Evolutionary conservation across 2,329 filamentous ascomycete genomes (phyloP).

Genomic region (Alternaria gaisen): DNA sequence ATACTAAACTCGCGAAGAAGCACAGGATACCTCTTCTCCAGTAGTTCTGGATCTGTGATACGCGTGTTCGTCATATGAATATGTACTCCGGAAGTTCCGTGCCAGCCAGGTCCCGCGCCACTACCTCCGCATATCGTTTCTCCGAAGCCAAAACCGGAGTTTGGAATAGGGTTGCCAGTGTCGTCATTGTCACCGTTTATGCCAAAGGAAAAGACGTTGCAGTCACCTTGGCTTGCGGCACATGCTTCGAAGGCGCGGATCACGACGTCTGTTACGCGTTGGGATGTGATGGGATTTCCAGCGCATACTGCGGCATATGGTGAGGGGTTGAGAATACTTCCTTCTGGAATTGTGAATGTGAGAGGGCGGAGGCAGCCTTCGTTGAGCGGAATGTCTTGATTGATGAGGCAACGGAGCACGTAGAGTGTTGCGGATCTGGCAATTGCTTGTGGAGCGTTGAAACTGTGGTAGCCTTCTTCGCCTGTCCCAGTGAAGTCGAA

Average conservation of each 20-base stretch:
- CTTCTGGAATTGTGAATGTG: constrained; percentile 36
- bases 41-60: constrained; percentile 49
- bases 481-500: constrained; percentile 56
- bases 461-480: constrained; percentile 43
- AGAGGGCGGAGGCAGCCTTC: constrained; percentile 45
- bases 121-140: constrained; percentile 51
- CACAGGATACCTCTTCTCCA: constrained; percentile 49
- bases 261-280: constrained; percentile 46
- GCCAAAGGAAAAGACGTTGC: constrained; percentile 45
- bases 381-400: constrained; percentile 45
- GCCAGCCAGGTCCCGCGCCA: constrained; percentile 45
- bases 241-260: constrained; percentile 42
- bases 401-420: constrained; percentile 41
- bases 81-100: constrained; percentile 46
- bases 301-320: constrained; percentile 38
- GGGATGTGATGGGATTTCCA: constrained; percentile 43
- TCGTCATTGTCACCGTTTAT: constrained; percentile 31
- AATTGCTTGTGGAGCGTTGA: constrained; percentile 53
- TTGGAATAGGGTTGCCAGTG: constrained; percentile 21
- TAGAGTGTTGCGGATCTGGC: constrained; percentile 46
- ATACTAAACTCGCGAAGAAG: constrained; percentile 46
- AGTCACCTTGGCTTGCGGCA: constrained; percentile 43
- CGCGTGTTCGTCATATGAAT: constrained; percentile 51
- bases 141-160: constrained; percentile 44
- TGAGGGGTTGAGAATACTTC: constrained; percentile 40